A percentile compares a stretch with the other conserved stretches of the same genome.
phyloP scores from a whole-genome alignment of 2,329 filamentous ascomycete genomes.

The Exophiala mesophila region DNA sequence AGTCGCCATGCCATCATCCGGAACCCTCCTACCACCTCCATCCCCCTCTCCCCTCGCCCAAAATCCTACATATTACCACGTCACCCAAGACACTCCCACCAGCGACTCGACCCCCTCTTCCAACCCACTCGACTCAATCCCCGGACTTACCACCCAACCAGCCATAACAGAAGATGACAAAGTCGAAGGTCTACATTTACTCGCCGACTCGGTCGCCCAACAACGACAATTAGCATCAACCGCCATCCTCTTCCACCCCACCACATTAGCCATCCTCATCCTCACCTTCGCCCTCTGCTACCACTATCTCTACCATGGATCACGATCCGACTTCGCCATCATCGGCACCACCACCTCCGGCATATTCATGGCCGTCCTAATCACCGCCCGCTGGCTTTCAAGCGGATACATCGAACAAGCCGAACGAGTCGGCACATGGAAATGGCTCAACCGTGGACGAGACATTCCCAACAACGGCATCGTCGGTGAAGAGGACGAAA shows the following conservation, averaged over 20 bases:
- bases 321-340: slow-evolving; percentile 49
- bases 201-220: slow-evolving; percentile 78
- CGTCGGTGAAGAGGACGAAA: slow-evolving; percentile 48
- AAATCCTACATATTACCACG: slow-evolving; percentile 6
- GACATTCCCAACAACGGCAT: slow-evolving; percentile 30
- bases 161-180: slow-evolving; percentile 52
- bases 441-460: slow-evolving; percentile 53
- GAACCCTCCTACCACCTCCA: slow-evolving; percentile 35
- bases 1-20: slow-evolving; percentile 33
- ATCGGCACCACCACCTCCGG: slow-evolving; percentile 56
- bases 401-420: slow-evolving; percentile 60
- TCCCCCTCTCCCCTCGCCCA: slow-evolving; percentile 33
- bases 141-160: slow-evolving; percentile 31
- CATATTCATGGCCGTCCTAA: slow-evolving; percentile 59
- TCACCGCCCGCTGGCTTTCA: slow-evolving; percentile 57
- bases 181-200: slow-evolving; percentile 62
- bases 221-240: slow-evolving; percentile 66
- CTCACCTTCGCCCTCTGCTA: slow-evolving; percentile 36
- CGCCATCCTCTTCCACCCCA: slow-evolving; percentile 59
- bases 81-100: slow-evolving; percentile 12
- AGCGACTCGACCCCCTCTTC: slow-evolving; percentile 10
- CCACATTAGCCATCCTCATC: slow-evolving; percentile 40
- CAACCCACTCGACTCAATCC: slow-evolving; percentile 25
- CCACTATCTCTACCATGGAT: slow-evolving; percentile 35
- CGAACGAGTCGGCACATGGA: slow-evolving; percentile 53